Evolutionary conservation across 2,329 filamentous ascomycete species (phyloP).

Genomic region (Chaetoscypha palmicola): DNA sequence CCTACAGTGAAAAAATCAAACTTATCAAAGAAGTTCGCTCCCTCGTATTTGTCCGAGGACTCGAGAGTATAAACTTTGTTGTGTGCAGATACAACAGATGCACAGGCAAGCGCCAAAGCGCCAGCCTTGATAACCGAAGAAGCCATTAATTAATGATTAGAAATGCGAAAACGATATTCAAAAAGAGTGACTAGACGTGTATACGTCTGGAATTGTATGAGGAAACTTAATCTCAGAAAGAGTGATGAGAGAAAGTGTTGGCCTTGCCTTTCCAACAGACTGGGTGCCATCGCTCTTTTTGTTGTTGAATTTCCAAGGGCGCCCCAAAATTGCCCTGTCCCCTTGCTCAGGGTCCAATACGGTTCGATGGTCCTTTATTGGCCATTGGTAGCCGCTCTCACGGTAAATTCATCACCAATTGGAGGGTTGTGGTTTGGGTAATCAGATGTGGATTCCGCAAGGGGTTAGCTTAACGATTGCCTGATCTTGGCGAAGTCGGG

Average conservation of each 20-base stretch:
- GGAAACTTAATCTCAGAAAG: conserved; percentile 16
- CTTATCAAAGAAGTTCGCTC: conserved; percentile 38
- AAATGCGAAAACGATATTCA: conserved; percentile 4
- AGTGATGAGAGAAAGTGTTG: conserved; percentile 17
- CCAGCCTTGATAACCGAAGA: conserved; percentile 16
- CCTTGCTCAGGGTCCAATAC: too few relatives aligned
- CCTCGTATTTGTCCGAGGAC: conserved; percentile 32
- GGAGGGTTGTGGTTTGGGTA: not conserved
- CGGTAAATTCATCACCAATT: not conserved
- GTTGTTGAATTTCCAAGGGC: not conserved
- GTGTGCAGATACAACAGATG: conserved; percentile 9
- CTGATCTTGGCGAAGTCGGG: too few relatives aligned
- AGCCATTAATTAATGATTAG: conserved; percentile 13
- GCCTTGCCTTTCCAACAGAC: conserved; percentile 3
- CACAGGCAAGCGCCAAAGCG: conserved; percentile 17
- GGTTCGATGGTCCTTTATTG: too few relatives aligned
- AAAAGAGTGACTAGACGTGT: conserved; percentile 24
- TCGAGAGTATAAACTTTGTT: conserved; percentile 11
- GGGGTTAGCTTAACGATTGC: too few relatives aligned
- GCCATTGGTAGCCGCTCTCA: not conserved
- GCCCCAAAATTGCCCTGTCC: too few relatives aligned
- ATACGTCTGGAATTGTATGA: conserved; percentile 13
- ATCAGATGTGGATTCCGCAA: not conserved
- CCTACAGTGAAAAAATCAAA: conserved; percentile 46
- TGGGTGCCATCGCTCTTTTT: conserved; percentile 1